These are phyloP conservation scores for Daldinia concentrica DNA, from an alignment of 495 filamentous ascomycete genomes.

Conservation along the genomic window DNA sequence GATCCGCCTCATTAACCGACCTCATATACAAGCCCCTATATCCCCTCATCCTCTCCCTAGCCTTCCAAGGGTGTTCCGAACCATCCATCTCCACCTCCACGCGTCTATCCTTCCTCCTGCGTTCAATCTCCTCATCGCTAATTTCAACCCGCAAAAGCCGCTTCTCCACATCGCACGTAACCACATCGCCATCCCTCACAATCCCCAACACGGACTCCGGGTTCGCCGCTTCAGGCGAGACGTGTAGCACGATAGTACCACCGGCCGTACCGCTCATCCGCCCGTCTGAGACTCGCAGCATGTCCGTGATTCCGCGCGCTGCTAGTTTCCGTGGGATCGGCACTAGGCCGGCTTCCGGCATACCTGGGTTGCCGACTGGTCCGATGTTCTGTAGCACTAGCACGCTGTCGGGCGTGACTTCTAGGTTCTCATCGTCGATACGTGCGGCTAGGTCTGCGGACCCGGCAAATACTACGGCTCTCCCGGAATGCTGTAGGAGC, in stretches of 20 bases:
- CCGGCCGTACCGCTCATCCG: conserved; percentile 75
- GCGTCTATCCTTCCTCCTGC: conserved; percentile 52
- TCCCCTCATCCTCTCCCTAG: conserved; percentile 58
- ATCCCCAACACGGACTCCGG: conserved; percentile 66
- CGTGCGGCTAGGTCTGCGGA: conserved; percentile 64
- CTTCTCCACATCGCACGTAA: conserved; percentile 62
- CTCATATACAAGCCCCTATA: conserved; percentile 73
- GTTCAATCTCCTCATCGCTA: conserved; percentile 56
- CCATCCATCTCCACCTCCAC: conserved; percentile 16
- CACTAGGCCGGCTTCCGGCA: conserved; percentile 73
- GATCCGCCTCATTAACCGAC: conserved; percentile 70
- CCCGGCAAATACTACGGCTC: conserved; percentile 67
- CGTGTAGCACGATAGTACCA: conserved; percentile 72
- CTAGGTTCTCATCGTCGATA: conserved; percentile 65
- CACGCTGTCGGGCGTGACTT: conserved; percentile 62
- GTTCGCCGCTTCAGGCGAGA: conserved; percentile 69
- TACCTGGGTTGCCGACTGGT: conserved; percentile 71
- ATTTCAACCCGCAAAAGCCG: conserved; percentile 58
- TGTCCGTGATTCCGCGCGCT: conserved; percentile 66
- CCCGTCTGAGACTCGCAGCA: conserved; percentile 72
- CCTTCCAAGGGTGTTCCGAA: conserved; percentile 45
- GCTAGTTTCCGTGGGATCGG: conserved; percentile 72
- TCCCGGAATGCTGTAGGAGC: conserved; percentile 62
- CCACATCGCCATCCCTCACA: conserved; percentile 67
- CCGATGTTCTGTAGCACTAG: conserved; percentile 70